A percentile compares a stretch with the other conserved stretches of the same genome.
Conservation (phyloP, 441 rosid species). For the Erysimum cheiri region DNA sequence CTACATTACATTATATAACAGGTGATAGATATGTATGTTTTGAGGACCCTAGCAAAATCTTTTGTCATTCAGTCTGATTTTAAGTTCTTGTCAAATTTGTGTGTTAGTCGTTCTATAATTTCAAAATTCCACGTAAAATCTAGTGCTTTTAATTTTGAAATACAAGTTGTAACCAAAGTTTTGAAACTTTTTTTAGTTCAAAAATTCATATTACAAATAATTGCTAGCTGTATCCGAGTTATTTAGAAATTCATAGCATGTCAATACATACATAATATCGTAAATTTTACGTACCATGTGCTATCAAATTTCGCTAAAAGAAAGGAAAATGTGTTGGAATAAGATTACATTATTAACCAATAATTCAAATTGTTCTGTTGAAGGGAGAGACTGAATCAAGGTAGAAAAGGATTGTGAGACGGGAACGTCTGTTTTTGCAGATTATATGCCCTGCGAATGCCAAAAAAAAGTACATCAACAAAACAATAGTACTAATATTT, state of each 20-base stretch:
- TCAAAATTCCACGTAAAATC: too few species aligned
- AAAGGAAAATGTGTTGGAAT: not conserved
- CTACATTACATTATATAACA: too few species aligned
- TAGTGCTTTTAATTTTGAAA: too few species aligned
- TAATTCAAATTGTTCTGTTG: not conserved
- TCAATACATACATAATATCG: not conserved
- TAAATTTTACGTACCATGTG: not conserved
- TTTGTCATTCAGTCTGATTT: too few species aligned
- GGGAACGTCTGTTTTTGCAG: constrained; percentile 67
- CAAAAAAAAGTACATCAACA: not conserved
- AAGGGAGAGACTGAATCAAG: constrained; percentile 47
- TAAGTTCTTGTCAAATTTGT: too few species aligned
- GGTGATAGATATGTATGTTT: too few species aligned
- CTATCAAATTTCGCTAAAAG: not conserved
- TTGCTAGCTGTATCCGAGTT: too few species aligned
- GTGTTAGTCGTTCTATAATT: too few species aligned
- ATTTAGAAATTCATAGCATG: not conserved
- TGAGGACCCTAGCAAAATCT: too few species aligned
- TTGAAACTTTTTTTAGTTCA: too few species aligned
- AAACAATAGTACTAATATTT: not conserved
- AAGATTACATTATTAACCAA: not conserved
- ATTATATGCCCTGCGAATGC: constrained; percentile 68
- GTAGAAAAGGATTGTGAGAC: constrained; percentile 89
- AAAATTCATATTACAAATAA: too few species aligned
- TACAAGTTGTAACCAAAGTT: too few species aligned